Evolutionary conservation across 1,284 basidiomycete species (phyloP).

Genomic region (Ceratobasidium sp.): DNA sequence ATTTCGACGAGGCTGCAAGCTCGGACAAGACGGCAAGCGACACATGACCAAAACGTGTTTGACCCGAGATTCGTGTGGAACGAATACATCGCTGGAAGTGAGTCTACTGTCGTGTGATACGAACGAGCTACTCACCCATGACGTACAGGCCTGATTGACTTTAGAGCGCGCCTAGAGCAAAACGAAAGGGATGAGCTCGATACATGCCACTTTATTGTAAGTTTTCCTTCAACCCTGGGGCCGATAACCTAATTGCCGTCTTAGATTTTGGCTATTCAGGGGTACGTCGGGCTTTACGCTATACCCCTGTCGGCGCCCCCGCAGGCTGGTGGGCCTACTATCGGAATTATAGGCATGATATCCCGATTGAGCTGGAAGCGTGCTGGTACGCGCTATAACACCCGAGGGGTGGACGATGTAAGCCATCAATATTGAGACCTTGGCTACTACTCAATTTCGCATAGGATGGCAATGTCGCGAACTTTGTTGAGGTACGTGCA

Average conservation of each 20-base stretch:
- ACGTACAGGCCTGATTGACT: slow-evolving; percentile 70
- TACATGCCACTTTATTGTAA: slow-evolving; percentile 82
- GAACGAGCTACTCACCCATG: not conserved
- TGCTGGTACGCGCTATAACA: slow-evolving; percentile 97
- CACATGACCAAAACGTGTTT: slow-evolving; percentile 71
- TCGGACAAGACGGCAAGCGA: slow-evolving; percentile 69
- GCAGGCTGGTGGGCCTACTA: slow-evolving; percentile 72
- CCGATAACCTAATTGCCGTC: slow-evolving; percentile 50
- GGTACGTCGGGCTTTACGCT: slow-evolving; percentile 82
- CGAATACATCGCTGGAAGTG: slow-evolving; percentile 81
- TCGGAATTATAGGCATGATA: slow-evolving; percentile 82
- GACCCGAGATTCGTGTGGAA: slow-evolving; percentile 92
- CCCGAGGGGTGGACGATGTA: slow-evolving; percentile 92
- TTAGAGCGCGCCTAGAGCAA: slow-evolving; percentile 78
- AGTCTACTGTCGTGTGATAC: slow-evolving; percentile 13
- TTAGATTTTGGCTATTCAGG: slow-evolving; percentile 92
- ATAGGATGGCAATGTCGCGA: slow-evolving; percentile 91
- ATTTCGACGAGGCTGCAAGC: slow-evolving; percentile 83
- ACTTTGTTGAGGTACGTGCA: slow-evolving; percentile 89
- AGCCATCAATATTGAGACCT: not conserved
- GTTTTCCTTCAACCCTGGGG: not conserved
- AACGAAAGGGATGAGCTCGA: slow-evolving; percentile 79
- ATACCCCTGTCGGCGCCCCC: slow-evolving; percentile 80
- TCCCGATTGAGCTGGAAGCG: slow-evolving; percentile 93
- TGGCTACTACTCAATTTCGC: not conserved